These are phyloP conservation scores for Brassica balearica DNA, from an alignment of 441 rosid genomes.

Conservation along the genomic window DNA sequence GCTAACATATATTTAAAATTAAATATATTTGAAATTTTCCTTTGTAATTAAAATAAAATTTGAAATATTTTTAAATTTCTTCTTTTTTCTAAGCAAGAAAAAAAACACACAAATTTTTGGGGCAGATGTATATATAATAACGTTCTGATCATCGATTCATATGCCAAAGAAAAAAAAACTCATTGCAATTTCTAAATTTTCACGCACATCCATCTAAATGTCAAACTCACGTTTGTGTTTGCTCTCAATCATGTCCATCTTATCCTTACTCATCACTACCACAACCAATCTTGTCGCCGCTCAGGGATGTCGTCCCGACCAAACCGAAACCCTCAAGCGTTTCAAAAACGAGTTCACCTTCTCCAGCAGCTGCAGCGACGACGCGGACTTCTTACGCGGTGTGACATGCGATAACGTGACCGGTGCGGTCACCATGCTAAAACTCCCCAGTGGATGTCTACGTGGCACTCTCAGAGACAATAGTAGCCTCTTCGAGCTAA, in stretches of 20 bases:
- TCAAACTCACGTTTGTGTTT: conserved; percentile 1
- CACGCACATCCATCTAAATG: neutral
- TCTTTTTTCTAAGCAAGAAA: no score
- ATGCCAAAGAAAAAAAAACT: neutral
- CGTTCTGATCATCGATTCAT: neutral
- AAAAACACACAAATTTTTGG: no score
- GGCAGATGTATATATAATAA: neutral
- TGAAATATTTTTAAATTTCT: no score
- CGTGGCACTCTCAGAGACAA: conserved; percentile 19
- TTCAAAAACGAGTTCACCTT: conserved; percentile 2
- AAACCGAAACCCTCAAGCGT: conserved; percentile 11
- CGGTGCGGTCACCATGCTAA: neutral
- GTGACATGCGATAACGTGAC: conserved; percentile 16
- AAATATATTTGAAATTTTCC: no score
- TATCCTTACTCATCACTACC: neutral
- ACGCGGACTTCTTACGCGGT: conserved; percentile 10
- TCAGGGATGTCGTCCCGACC: conserved; percentile 11
- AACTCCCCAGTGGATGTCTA: conserved; percentile 7
- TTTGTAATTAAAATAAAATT: no score
- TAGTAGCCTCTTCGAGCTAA: conserved; percentile 34
- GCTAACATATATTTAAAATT: no score
- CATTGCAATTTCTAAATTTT: neutral
- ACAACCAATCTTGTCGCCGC: conserved; percentile 1
- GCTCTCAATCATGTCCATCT: neutral
- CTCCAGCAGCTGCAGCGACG: conserved; percentile 17